Percentiles rank a stretch among this genome's conserved stretches.
These are phyloP conservation scores for Apiospora rasikravindrae DNA, from an alignment of 2,329 filamentous ascomycete genomes.

Conservation along the genomic window DNA sequence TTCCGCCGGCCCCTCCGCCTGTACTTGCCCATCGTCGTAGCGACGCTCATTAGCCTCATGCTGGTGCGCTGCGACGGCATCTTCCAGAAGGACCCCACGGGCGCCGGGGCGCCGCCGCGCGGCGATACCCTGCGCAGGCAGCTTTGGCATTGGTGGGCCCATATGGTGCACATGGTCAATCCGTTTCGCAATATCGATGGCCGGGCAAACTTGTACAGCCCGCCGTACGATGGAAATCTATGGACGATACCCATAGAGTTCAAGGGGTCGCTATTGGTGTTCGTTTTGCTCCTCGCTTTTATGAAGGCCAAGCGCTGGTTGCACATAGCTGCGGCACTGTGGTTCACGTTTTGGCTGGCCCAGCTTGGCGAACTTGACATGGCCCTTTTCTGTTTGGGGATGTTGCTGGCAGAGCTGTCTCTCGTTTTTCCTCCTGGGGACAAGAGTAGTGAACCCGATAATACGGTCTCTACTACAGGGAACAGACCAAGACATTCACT, in stretches of 20 bases:
- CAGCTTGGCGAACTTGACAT: constrained; percentile 27
- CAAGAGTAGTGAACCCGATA: background rate
- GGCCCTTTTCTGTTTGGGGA: constrained; percentile 30
- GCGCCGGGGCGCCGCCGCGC: constrained; percentile 47
- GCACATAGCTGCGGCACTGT: constrained; percentile 24
- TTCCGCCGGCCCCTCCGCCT: constrained; percentile 59
- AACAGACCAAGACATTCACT: background rate
- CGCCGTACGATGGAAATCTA: constrained; percentile 61
- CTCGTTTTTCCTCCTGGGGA: constrained; percentile 21
- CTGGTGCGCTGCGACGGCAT: constrained; percentile 52
- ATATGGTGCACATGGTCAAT: constrained; percentile 48
- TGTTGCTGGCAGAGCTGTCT: constrained; percentile 31
- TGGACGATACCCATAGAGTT: constrained; percentile 70
- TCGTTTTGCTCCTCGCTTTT: constrained; percentile 54
- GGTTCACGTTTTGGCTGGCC: constrained; percentile 23
- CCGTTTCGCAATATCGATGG: constrained; percentile 54
- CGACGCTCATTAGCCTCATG: constrained; percentile 52
- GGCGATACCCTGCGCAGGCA: constrained; percentile 56
- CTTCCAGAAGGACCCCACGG: constrained; percentile 54
- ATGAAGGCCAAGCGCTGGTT: constrained; percentile 27
- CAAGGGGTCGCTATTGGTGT: constrained; percentile 62
- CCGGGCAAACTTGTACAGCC: constrained; percentile 57
- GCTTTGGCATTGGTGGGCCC: constrained; percentile 43
- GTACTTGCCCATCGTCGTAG: constrained; percentile 56
- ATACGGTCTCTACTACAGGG: background rate